phyloP scores from a whole-genome alignment of 73 alveolate species.

The Durusdinium trenchii region DNA sequence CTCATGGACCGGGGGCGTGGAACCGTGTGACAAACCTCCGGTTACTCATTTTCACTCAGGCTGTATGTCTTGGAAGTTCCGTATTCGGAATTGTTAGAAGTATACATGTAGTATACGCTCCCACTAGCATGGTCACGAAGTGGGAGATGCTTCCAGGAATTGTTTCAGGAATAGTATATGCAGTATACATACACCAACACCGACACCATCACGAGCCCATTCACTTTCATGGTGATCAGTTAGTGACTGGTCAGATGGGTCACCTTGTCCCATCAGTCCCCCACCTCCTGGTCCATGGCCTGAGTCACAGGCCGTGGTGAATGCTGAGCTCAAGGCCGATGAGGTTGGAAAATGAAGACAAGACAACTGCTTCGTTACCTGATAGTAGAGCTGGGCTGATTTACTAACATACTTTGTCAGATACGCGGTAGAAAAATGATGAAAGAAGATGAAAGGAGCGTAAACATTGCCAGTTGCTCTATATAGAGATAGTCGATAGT shows the following conservation, averaged over 20 bases:
- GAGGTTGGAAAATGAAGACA: background rate
- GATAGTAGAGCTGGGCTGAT: no score
- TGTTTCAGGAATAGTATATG: no score
- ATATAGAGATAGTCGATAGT: no score
- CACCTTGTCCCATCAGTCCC: background rate
- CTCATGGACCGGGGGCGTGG: background rate
- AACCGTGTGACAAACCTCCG: background rate
- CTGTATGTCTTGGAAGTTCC: no score
- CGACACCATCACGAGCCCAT: no score
- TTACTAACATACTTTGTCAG: no score
- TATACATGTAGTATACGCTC: background rate
- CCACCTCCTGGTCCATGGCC: background rate
- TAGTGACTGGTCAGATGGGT: background rate
- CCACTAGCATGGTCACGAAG: background rate
- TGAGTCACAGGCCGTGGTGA: slow-evolving; percentile 65
- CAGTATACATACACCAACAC: no score
- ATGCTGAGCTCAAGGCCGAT: slow-evolving; percentile 72
- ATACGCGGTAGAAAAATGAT: no score
- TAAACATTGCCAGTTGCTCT: no score
- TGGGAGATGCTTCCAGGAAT: background rate
- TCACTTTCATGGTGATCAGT: background rate
- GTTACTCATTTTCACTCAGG: no score
- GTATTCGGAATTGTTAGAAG: background rate
- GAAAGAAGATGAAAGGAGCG: no score
- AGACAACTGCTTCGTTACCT: background rate